These are phyloP conservation scores for Candolleomyces efflorescens DNA, from an alignment of 768 basidiomycete species.

Conservation along the genomic window DNA sequence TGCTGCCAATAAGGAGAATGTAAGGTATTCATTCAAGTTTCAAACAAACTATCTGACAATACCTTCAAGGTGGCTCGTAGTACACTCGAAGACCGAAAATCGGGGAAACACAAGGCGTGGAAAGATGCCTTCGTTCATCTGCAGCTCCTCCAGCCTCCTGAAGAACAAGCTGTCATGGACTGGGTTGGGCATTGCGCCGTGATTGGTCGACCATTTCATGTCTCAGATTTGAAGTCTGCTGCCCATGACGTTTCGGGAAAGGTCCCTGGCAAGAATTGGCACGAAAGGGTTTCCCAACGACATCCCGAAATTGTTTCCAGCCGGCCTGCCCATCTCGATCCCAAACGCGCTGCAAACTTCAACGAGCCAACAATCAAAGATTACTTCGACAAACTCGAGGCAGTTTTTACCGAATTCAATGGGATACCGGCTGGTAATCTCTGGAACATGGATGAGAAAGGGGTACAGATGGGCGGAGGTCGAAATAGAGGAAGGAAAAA, in stretches of 20 bases:
- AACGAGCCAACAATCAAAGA: slow-evolving; percentile 2
- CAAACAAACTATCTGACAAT: background rate
- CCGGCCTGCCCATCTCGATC: slow-evolving; percentile 6
- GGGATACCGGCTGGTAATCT: slow-evolving; percentile 25
- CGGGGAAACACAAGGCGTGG: background rate
- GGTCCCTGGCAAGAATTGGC: slow-evolving; percentile 12
- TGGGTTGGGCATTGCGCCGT: slow-evolving; percentile 5
- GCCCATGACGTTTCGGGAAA: slow-evolving; percentile 12
- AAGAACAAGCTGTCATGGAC: slow-evolving; percentile 5
- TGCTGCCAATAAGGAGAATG: background rate
- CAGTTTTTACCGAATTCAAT: slow-evolving; percentile 13
- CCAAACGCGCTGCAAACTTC: slow-evolving; percentile 2
- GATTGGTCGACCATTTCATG: slow-evolving; percentile 3
- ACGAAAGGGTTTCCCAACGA: slow-evolving; percentile 1
- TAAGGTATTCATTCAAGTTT: background rate
- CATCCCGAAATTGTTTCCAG: slow-evolving; percentile 16
- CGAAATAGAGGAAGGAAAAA: slow-evolving; percentile 15
- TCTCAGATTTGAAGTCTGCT: background rate
- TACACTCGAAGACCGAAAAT: background rate
- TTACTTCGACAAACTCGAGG: slow-evolving; percentile 12
- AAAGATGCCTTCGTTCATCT: background rate
- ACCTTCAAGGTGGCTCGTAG: background rate
- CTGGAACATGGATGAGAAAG: slow-evolving; percentile 36
- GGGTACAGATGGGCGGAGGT: slow-evolving; percentile 27
- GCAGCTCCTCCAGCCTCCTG: background rate